Percentiles rank a stretch among this genome's conserved stretches.
Evolutionary conservation across 2,329 filamentous ascomycete species (phyloP).

Genomic region (Hymenoscyphus albidus): DNA sequence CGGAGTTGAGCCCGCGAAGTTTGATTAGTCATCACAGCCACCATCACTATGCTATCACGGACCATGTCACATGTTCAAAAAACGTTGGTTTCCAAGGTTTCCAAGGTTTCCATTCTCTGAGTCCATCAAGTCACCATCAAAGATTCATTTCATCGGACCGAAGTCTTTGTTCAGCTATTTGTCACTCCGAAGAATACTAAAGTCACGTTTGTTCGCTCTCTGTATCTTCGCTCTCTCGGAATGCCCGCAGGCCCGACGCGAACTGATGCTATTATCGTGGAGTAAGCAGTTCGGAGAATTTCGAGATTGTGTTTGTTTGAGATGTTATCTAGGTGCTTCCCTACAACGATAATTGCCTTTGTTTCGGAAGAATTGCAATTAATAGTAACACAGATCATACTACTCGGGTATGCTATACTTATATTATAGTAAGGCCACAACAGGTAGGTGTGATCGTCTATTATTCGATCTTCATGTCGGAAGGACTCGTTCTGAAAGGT

Average conservation of each 20-base stretch:
- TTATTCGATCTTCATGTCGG: no score
- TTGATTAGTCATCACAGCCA: not conserved
- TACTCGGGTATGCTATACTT: not conserved
- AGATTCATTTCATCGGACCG: no score
- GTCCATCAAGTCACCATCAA: no score
- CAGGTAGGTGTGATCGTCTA: not conserved
- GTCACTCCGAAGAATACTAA: no score
- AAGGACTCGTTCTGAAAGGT: no score
- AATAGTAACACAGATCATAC: not conserved
- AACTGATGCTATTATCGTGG: not conserved
- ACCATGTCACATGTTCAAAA: no score
- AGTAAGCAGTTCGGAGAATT: not conserved
- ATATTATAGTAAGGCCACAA: not conserved
- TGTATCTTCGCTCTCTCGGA: no score
- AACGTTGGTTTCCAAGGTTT: not conserved
- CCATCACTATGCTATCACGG: no score
- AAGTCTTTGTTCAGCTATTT: no score
- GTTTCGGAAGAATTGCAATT: not conserved
- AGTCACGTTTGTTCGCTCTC: no score
- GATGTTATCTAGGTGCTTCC: constrained; percentile 2
- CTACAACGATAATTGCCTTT: not conserved
- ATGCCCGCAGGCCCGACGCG: no score
- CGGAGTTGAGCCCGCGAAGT: not conserved
- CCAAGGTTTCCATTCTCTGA: no score
- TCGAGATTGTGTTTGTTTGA: constrained; percentile 11